Evolutionary conservation across 805 yeast species (phyloP).

Genomic region (Wickerhamomyces rabaulensis): DNA sequence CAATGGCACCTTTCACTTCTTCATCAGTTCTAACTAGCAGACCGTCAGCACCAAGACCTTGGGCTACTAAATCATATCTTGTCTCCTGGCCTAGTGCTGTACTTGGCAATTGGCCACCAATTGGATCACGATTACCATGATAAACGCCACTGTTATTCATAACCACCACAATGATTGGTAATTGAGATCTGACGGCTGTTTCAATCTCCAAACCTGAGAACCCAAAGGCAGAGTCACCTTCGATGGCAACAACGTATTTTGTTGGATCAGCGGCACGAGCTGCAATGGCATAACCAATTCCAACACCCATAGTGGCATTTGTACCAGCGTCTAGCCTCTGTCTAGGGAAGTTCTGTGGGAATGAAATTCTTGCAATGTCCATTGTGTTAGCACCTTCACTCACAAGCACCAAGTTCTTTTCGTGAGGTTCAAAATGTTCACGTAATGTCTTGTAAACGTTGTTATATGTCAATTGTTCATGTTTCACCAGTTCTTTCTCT

Average conservation of each 20-base stretch:
- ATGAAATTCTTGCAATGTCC: conserved; percentile 64
- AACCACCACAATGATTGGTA: conserved; percentile 55
- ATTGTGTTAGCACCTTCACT: conserved; percentile 77
- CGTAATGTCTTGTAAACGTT: conserved; percentile 47
- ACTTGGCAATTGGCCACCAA: conserved; percentile 37
- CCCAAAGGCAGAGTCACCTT: conserved; percentile 78
- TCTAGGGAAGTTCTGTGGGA: conserved; percentile 47
- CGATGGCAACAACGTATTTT: conserved; percentile 49
- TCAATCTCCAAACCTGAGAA: conserved; percentile 71
- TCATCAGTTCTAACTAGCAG: conserved; percentile 35
- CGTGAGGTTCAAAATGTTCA: conserved; percentile 28
- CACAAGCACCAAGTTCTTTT: conserved; percentile 36
- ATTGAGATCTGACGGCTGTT: conserved; percentile 50
- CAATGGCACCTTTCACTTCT: conserved; percentile 32
- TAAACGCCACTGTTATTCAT: conserved; percentile 74
- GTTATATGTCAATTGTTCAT: conserved; percentile 38
- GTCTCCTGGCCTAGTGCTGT: conserved; percentile 56
- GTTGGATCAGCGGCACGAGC: conserved; percentile 43
- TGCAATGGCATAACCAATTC: conserved; percentile 65
- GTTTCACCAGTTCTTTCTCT: conserved; percentile 26
- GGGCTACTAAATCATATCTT: conserved; percentile 50
- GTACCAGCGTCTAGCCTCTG: conserved; percentile 68
- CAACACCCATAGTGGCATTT: conserved; percentile 75
- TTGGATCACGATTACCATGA: conserved; percentile 48
- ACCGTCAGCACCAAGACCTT: conserved; percentile 55